Percentiles rank a stretch among this genome's conserved stretches.
Conservation (phyloP, 257 asterid genomes). For the Nicotiana attenuata region DNA sequence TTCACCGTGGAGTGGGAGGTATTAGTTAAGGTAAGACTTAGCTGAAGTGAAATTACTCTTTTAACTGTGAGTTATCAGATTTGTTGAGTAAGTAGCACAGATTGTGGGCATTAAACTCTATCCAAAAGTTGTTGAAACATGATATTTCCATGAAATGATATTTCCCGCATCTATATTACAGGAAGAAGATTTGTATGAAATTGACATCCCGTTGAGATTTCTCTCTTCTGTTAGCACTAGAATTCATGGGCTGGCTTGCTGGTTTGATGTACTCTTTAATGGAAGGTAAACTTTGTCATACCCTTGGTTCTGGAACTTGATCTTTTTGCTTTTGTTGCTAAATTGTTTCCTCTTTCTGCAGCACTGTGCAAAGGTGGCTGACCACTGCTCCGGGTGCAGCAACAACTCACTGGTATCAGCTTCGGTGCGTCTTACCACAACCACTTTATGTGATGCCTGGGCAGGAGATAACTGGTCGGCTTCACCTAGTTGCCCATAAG, state of each 20-base stretch:
- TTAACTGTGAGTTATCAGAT: neutral
- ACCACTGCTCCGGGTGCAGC: conserved; percentile 97
- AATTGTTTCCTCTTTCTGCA: conserved; percentile 17
- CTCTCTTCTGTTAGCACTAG: conserved; percentile 75
- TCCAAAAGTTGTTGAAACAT: neutral
- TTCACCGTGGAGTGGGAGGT: neutral
- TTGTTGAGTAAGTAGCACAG: neutral
- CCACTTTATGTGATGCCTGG: conserved; percentile 98
- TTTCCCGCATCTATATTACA: conserved; percentile 21
- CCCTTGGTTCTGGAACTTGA: neutral
- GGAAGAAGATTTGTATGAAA: conserved; percentile 95
- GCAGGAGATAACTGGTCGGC: conserved; percentile 88
- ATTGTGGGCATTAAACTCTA: neutral
- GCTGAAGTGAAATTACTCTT: neutral
- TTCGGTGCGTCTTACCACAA: conserved; percentile 88
- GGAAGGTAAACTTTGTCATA: conserved; percentile 59
- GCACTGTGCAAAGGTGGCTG: conserved; percentile 94
- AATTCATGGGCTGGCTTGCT: conserved; percentile 95
- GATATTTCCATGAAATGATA: neutral
- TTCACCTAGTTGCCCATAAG: conserved; percentile 86
- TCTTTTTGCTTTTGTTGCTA: neutral
- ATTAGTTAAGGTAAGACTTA: neutral
- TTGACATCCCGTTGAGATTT: conserved; percentile 77
- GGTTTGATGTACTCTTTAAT: conserved; percentile 92
- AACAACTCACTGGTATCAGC: conserved; percentile 98